These are phyloP conservation scores for Pleomassaria siparia DNA, from an alignment of 2,329 filamentous ascomycete genomes.

Conservation along the genomic window DNA sequence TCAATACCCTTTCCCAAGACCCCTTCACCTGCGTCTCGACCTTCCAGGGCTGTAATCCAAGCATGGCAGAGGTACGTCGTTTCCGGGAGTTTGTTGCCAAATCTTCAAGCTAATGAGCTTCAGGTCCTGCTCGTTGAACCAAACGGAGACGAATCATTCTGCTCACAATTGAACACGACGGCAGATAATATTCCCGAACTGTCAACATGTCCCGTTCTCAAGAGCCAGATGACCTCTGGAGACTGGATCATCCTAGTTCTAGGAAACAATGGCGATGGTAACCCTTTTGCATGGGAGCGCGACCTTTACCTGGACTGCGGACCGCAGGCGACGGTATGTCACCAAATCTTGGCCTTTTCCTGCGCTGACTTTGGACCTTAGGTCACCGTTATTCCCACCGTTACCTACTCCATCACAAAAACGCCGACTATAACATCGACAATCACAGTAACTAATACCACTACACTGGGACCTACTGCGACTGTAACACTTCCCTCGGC, in stretches of 20 bases:
- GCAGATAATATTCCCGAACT: constrained; percentile 43
- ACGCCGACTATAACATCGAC: constrained; percentile 30
- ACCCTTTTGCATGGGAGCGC: constrained; percentile 50
- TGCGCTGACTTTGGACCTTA: too few relatives aligned
- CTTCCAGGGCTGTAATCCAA: constrained; percentile 47
- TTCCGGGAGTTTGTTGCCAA: neutral
- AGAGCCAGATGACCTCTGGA: constrained; percentile 47
- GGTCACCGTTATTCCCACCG: constrained; percentile 36
- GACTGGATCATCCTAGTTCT: constrained; percentile 48
- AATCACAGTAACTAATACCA: constrained; percentile 25
- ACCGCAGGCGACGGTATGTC: constrained; percentile 32
- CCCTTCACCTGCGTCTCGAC: constrained; percentile 48
- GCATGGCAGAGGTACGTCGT: constrained; percentile 39
- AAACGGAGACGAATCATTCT: constrained; percentile 44
- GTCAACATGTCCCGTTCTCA: constrained; percentile 47
- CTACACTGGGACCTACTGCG: constrained; percentile 28
- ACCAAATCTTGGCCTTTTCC: too few relatives aligned
- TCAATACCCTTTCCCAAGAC: constrained; percentile 46
- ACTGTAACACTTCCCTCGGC: constrained; percentile 39
- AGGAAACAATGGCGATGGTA: constrained; percentile 49
- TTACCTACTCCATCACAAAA: constrained; percentile 34
- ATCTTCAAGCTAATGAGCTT: neutral
- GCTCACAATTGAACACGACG: constrained; percentile 43
- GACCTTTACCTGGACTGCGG: constrained; percentile 39
- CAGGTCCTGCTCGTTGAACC: constrained; percentile 44